Percentiles rank a stretch among this genome's conserved stretches.
Conservation (phyloP, 495 filamentous ascomycete genomes). For the Neurospora terricola region DNA sequence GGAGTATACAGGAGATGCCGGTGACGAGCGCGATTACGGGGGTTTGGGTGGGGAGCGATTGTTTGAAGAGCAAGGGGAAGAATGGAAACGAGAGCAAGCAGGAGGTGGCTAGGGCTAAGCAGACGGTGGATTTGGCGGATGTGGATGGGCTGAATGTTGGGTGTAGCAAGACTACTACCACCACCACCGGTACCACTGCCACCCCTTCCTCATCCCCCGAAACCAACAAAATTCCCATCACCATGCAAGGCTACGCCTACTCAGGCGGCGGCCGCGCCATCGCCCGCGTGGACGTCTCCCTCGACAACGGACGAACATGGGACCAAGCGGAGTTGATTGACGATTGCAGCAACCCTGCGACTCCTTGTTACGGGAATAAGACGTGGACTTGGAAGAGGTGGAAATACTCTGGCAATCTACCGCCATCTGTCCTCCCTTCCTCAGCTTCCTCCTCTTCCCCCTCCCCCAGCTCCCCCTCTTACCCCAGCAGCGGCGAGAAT, state of each 20-base stretch:
- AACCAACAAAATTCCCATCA: constrained; percentile 18
- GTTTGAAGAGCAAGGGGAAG: constrained; percentile 7
- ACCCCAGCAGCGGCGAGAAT: too few relatives aligned
- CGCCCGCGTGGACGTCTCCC: constrained; percentile 44
- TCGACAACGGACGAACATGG: constrained; percentile 46
- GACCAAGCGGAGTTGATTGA: constrained; percentile 39
- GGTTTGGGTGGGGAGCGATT: constrained; percentile 42
- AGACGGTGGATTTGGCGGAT: constrained; percentile 9
- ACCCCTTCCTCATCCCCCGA: constrained; percentile 4
- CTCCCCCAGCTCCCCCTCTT: background rate
- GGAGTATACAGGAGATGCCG: constrained; percentile 51
- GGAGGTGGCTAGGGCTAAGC: background rate
- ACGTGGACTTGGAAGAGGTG: constrained; percentile 49
- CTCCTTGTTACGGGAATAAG: constrained; percentile 25
- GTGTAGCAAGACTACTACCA: constrained; percentile 3
- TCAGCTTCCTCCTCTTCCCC: background rate
- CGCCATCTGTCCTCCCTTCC: background rate
- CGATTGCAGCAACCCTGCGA: constrained; percentile 21
- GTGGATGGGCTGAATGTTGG: constrained; percentile 8
- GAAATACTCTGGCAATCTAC: constrained; percentile 28
- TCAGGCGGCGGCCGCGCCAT: constrained; percentile 48
- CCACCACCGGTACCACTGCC: background rate
- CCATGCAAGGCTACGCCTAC: constrained; percentile 48
- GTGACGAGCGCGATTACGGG: constrained; percentile 44
- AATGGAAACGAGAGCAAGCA: background rate